phyloP scores from a whole-genome alignment of 2,329 filamentous ascomycete species.

The Diatrype stigma region DNA sequence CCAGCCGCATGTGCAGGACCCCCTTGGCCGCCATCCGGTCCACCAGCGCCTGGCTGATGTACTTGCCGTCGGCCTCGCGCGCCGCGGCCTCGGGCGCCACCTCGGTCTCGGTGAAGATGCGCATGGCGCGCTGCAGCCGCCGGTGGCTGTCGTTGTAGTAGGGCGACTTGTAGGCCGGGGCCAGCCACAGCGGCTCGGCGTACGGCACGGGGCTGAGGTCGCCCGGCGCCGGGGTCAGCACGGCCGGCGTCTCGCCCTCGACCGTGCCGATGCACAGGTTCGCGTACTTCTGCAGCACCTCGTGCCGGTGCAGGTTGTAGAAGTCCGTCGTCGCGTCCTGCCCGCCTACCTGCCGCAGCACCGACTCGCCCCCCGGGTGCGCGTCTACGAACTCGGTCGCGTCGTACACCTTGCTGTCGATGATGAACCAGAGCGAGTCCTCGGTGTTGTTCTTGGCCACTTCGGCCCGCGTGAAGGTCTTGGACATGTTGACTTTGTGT shows the following conservation, averaged over 20 bases:
- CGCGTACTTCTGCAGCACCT: slow-evolving; percentile 78
- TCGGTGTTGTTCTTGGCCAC: slow-evolving; percentile 73
- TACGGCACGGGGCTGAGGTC: slow-evolving; percentile 77
- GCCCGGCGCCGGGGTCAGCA: slow-evolving; percentile 65
- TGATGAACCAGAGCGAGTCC: slow-evolving; percentile 76
- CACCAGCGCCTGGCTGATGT: slow-evolving; percentile 69
- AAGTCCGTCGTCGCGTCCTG: slow-evolving; percentile 78
- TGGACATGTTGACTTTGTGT: slow-evolving; percentile 23
- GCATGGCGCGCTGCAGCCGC: slow-evolving; percentile 62
- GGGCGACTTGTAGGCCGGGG: slow-evolving; percentile 69
- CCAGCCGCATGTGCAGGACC: slow-evolving; percentile 76
- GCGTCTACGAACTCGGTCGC: slow-evolving; percentile 80
- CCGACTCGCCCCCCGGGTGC: slow-evolving; percentile 77
- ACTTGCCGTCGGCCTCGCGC: slow-evolving; percentile 69
- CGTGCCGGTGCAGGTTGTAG: slow-evolving; percentile 89
- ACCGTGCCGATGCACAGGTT: slow-evolving; percentile 72
- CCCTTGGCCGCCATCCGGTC: slow-evolving; percentile 72
- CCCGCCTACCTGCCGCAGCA: slow-evolving; percentile 76
- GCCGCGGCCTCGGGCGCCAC: slow-evolving; percentile 71
- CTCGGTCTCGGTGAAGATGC: slow-evolving; percentile 68
- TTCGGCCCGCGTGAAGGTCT: slow-evolving; percentile 57
- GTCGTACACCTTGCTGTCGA: slow-evolving; percentile 86
- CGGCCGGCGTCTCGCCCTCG: slow-evolving; percentile 68
- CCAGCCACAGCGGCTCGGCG: slow-evolving; percentile 79
- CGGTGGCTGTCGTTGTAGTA: slow-evolving; percentile 77